Conservation (phyloP, 345 rosid species). For the Pugionium cornutum region DNA sequence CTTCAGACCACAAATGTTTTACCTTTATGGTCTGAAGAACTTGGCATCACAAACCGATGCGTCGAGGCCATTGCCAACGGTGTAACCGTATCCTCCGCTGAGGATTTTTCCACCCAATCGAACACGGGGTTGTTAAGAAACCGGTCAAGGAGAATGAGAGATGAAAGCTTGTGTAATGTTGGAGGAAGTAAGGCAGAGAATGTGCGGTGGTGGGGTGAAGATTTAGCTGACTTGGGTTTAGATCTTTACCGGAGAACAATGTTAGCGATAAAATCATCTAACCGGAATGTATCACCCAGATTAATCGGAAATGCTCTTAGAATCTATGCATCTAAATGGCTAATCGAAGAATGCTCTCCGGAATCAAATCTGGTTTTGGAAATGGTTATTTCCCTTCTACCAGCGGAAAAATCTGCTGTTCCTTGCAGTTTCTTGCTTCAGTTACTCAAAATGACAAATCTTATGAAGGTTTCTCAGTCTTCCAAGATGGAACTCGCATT, state of each 20-base stretch:
- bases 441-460: constrained; percentile 66
- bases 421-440: constrained; percentile 79
- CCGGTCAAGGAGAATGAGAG: constrained; percentile 70
- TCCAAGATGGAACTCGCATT: constrained; percentile 75
- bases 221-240: constrained; percentile 77
- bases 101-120: constrained; percentile 36
- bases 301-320: constrained; percentile 77
- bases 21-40: constrained; percentile 80
- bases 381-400: constrained; percentile 73
- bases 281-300: constrained; percentile 57
- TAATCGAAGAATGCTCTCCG: constrained; percentile 43
- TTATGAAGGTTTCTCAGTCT: constrained; percentile 54
- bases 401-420: constrained; percentile 62
- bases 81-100: constrained; percentile 58
- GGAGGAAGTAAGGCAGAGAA: constrained; percentile 57
- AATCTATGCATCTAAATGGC: constrained; percentile 76
- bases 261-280: constrained; percentile 67
- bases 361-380: constrained; percentile 73
- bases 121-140: constrained; percentile 67
- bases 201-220: constrained; percentile 92
- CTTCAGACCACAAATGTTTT: constrained; percentile 71
- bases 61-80: constrained; percentile 68
- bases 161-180: constrained; percentile 70
- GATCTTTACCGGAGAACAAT: constrained; percentile 81
- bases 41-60: constrained; percentile 79